Evolutionary conservation across 129 eudicot genomes (phyloP).

Genomic region (Cynara cardunculus): DNA sequence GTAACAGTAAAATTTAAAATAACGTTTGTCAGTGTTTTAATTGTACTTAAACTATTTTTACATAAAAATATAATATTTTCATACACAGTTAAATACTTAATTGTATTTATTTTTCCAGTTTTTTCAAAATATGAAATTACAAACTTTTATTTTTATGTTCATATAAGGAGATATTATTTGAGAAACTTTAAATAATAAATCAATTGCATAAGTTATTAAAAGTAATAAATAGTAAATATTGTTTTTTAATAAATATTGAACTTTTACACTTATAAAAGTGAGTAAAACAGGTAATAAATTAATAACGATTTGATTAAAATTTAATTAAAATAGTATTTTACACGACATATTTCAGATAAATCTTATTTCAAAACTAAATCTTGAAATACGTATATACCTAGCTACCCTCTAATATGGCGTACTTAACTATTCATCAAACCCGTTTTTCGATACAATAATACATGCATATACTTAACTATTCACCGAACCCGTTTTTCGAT

Average conservation of each 20-base stretch:
- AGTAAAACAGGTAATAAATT: not conserved
- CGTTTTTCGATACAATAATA: not conserved
- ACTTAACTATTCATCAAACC: not conserved
- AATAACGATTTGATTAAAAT: not conserved
- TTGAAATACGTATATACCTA: not conserved
- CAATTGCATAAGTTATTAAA: not conserved
- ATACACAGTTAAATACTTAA: not conserved
- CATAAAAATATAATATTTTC: not conserved
- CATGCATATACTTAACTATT: not conserved
- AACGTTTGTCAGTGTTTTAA: not conserved
- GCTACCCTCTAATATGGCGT: not conserved
- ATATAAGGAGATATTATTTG: not conserved
- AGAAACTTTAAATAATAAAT: not conserved
- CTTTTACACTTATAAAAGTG: not conserved
- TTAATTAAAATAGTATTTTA: not conserved
- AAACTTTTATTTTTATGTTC: not conserved
- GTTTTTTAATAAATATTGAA: not conserved
- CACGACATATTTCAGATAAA: not conserved
- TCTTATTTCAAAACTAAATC: not conserved
- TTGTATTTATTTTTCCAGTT: not conserved
- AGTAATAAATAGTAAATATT: not conserved
- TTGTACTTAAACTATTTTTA: not conserved
- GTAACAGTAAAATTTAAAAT: not conserved
- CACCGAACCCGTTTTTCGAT: not conserved
- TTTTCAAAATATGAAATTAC: not conserved